These are phyloP conservation scores for Aspergillus spinulosporus DNA, from an alignment of 2,329 filamentous ascomycete species.

Conservation along the genomic window DNA sequence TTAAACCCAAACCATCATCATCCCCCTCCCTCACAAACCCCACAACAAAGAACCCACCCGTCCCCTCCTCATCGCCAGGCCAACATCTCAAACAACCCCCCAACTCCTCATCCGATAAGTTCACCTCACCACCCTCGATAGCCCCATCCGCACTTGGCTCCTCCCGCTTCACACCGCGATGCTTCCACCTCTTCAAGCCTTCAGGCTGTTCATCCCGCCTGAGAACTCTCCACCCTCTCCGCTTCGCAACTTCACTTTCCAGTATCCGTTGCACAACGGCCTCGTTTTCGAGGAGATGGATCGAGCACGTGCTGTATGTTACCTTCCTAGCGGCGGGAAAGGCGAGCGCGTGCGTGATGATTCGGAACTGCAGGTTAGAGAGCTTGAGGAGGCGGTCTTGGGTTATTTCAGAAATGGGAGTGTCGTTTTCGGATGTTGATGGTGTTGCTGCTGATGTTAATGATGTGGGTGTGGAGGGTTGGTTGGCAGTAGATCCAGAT, in stretches of 20 bases:
- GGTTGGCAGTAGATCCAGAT: conserved; percentile 1
- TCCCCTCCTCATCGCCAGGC: conserved; percentile 76
- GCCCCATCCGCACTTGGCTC: conserved; percentile 9
- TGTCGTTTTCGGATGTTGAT: conserved; percentile 40
- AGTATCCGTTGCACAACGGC: conserved; percentile 74
- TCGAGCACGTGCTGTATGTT: conserved; percentile 91
- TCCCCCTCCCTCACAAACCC: conserved; percentile 68
- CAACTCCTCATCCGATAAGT: conserved; percentile 51
- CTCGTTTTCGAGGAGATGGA: conserved; percentile 88
- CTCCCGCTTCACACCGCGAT: conserved; percentile 59
- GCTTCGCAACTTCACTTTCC: conserved; percentile 63
- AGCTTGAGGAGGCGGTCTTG: conserved; percentile 69
- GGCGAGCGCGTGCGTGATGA: conserved; percentile 78
- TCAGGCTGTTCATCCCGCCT: conserved; percentile 69
- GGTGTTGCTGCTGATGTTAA: conserved; percentile 16
- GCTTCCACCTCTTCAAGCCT: conserved; percentile 74
- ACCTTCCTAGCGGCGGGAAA: conserved; percentile 76
- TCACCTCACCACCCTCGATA: conserved; percentile 13
- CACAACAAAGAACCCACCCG: conserved; percentile 96
- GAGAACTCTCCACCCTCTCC: conserved; percentile 76
- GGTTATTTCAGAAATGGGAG: conserved; percentile 46
- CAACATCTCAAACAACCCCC: conserved; percentile 80
- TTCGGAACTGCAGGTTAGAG: conserved; percentile 75
- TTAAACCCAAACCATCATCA: conserved; percentile 31
- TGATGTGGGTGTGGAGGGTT: conserved; percentile 8